Percentiles rank a stretch among this genome's conserved stretches.
Conservation (phyloP, 169 alveolate species). For the Plasmodium falciparum region DNA sequence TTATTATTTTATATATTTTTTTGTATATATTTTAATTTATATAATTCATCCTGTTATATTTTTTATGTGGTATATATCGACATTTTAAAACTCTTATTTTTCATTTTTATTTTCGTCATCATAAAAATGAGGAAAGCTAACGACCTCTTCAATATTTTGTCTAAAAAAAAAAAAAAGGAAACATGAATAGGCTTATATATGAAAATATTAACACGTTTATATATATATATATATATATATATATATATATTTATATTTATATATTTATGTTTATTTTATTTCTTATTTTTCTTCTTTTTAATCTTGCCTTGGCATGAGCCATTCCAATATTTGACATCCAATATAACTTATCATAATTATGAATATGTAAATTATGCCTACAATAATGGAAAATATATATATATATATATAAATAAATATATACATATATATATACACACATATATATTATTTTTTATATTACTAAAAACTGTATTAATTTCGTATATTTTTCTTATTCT, state of each 20-base stretch:
- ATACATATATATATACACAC: no score
- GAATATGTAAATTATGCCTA: conserved; percentile 61
- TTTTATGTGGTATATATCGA: neutral
- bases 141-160: conserved; percentile 51
- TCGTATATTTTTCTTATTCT: conserved; percentile 46
- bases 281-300: neutral
- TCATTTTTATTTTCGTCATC: conserved; percentile 23
- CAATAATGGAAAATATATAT: neutral
- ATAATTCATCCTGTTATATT: no score
- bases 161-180: conserved; percentile 7
- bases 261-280: neutral
- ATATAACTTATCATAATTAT: conserved; percentile 60
- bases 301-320: conserved; percentile 60
- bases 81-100: neutral
- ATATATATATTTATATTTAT: conserved; percentile 23
- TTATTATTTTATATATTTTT: no score
- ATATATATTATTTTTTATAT: conserved; percentile 12
- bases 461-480: conserved; percentile 72
- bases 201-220: neutral
- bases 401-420: neutral
- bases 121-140: conserved; percentile 53
- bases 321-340: conserved; percentile 44
- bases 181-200: neutral
- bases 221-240: conserved; percentile 1
- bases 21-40: no score